Conservation (phyloP, 768 basidiomycete species). For the Macrolepiota fuliginosa region DNA sequence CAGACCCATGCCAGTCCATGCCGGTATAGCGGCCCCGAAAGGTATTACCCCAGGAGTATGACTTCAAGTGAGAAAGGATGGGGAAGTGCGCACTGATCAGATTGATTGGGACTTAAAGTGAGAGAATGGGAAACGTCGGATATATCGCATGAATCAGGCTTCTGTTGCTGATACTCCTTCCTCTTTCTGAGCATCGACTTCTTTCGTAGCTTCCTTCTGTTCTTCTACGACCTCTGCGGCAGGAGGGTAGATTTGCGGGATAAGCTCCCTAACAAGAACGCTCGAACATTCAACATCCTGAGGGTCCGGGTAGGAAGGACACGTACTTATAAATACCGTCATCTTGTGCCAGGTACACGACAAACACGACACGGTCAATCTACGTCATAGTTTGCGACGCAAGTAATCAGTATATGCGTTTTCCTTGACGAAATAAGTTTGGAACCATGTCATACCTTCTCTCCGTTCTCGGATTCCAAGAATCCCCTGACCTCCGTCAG, state of each 20-base stretch:
- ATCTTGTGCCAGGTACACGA: conserved; percentile 69
- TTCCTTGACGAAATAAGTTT: not conserved
- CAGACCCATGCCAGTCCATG: not conserved
- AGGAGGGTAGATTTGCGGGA: conserved; percentile 66
- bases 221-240: conserved; percentile 11
- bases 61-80: no score
- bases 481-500: conserved; percentile 55
- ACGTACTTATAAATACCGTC: conserved; percentile 64
- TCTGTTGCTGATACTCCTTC: not conserved
- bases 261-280: conserved; percentile 32
- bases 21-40: not conserved
- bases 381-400: conserved; percentile 18
- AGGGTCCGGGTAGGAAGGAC: not conserved
- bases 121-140: not conserved
- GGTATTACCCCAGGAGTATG: no score
- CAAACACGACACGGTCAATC: conserved; percentile 75
- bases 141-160: not conserved
- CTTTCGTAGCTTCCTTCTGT: not conserved
- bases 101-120: not conserved
- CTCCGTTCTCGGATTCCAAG: conserved; percentile 50
- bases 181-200: not conserved
- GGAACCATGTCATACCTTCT: conserved; percentile 35
- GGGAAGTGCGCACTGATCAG: not conserved
- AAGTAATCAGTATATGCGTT: not conserved
- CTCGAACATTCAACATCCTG: not conserved